phyloP scores from a whole-genome alignment of 2,329 filamentous ascomycete genomes.

The Sclerotinia trifoliorum region DNA sequence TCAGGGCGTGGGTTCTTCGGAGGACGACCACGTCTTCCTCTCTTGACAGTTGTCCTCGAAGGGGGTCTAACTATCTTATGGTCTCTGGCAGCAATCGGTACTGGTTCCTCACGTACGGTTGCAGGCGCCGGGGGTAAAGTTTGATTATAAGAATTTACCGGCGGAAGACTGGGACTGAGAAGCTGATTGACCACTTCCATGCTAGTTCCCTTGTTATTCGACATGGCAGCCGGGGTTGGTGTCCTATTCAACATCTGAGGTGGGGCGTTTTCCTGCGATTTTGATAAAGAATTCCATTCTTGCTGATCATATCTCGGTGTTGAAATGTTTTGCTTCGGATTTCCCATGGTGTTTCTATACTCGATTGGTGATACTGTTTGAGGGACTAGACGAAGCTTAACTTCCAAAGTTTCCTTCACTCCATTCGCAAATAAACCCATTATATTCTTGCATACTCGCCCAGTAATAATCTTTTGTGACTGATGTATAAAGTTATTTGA shows the following conservation, averaged over 20 bases:
- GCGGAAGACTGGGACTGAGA: slow-evolving; percentile 36
- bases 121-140: slow-evolving; percentile 25
- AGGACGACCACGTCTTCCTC: slow-evolving; percentile 31
- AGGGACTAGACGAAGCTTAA: slow-evolving; percentile 81
- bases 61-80: slow-evolving; percentile 36
- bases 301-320: slow-evolving; percentile 64
- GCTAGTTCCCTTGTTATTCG: slow-evolving; percentile 32
- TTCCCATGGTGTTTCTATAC: slow-evolving; percentile 60
- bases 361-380: slow-evolving; percentile 56
- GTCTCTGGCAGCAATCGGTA: slow-evolving; percentile 22
- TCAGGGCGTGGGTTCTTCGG: slow-evolving; percentile 39
- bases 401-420: slow-evolving; percentile 84
- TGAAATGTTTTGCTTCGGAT: slow-evolving; percentile 56
- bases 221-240: slow-evolving; percentile 23
- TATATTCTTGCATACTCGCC: slow-evolving; percentile 83
- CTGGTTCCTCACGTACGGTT: slow-evolving; percentile 26
- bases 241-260: slow-evolving; percentile 41
- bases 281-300: slow-evolving; percentile 77
- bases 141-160: slow-evolving; percentile 27
- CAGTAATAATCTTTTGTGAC: slow-evolving; percentile 74
- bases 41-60: slow-evolving; percentile 36
- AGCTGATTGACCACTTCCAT: slow-evolving; percentile 45
- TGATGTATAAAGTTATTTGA: slow-evolving; percentile 56
- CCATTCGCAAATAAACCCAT: slow-evolving; percentile 81
- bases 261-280: slow-evolving; percentile 59